Base-by-base conservation (phyloP, 352 stramenopile species). In the Globisporangium perplexum region DNA sequence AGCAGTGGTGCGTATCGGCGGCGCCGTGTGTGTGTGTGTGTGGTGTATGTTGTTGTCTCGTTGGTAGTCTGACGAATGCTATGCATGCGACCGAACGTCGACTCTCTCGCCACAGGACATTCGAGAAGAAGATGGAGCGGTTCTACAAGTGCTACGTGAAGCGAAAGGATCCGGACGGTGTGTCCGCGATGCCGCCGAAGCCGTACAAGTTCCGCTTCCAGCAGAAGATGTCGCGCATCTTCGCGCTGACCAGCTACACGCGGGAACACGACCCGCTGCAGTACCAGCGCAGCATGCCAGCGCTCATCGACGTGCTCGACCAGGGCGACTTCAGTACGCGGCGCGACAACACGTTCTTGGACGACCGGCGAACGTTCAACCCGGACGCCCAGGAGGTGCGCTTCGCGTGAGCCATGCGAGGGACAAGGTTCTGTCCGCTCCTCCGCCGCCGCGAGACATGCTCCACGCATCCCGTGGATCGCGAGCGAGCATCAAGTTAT, bases 171-270 rank as follows among this genome's bases (percentile, higher is more conserved):
- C 70, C 81, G 0, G 83, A 95, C 50, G 88, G 88, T 18, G 80
- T 96, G 44, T 95, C 83, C 3, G 88, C 88, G 17, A 77, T 95
- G 63, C 81, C 86, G 11, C 86, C 88, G 6, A 93, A 94, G 67
- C 82, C 83, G 28, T 96, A 96, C 65, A 93, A 92, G 66, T 90
- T 93, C 61, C 86, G 88, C 3, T 96, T 96, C 63, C 85, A 95
- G 68, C 83, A 95, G 57, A 92, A 92, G 45, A 93, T 93, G 85
- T 92, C 78, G 24, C 83, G 85, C 53, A 91, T 95, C 52, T 95
- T 95, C 50, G 83, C 78, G 18, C 62, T 95, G 36, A 77, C 68
- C 39, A 85, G 62, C 33, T 76, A 89, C 56, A 75, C 62, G 33
- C 79, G 83, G 23, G 66, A 38, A 38, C 33, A 69, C 0, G 86